Evolutionary conservation across 352 stramenopile genomes (phyloP), one percentile per base, ranked within the genome.

Genomic region (Pythium scleroteichum): DNA sequence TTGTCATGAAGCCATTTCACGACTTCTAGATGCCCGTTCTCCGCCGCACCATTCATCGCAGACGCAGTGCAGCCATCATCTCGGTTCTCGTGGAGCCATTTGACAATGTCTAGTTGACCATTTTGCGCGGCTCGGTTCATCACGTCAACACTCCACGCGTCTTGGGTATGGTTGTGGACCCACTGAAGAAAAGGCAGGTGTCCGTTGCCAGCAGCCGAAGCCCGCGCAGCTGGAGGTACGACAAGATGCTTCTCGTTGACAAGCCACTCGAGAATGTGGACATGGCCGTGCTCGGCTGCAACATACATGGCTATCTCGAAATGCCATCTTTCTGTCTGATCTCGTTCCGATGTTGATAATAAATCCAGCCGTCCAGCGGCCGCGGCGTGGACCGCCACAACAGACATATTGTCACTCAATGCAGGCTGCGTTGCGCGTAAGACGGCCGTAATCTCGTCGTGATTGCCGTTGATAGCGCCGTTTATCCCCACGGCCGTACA

Each of bases 71-170:
- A 52, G 32, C 54, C 32, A 4, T 54, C 45, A 16, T 26, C 23
- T 45, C 54, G 54, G 10, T 54, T 42, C 16, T 44, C 16, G 19
- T 62, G 42, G 4, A 62, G 41, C 47, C 54, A 64, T 47, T 64
- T 7, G 46, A 64, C 46, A 19, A 64, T 19, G 1, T 12, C 56
- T 5, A 64, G n/a, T 8, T 42, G 46, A 5, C 47, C 47, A 12
- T 42, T 6, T 14, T 19, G 29, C 0, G 56, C 56, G 2, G 56
- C 54, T 2, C 9, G 2, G n/a, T 54, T 54, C 42, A 62, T 38
- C 0, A 62, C 54, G 29, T 48, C 45, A 16, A 53, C 14, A 29
- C 54, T 48, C 54, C 54, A 62, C 10, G 2, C 5, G 19, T 51
- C 8, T 13, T 42, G 7, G 0, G 6, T 41, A 8, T 54, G 42